These are phyloP conservation scores for Harringtonia lauricola DNA, from an alignment of 2,329 filamentous ascomycete genomes.

Conservation along the genomic window DNA sequence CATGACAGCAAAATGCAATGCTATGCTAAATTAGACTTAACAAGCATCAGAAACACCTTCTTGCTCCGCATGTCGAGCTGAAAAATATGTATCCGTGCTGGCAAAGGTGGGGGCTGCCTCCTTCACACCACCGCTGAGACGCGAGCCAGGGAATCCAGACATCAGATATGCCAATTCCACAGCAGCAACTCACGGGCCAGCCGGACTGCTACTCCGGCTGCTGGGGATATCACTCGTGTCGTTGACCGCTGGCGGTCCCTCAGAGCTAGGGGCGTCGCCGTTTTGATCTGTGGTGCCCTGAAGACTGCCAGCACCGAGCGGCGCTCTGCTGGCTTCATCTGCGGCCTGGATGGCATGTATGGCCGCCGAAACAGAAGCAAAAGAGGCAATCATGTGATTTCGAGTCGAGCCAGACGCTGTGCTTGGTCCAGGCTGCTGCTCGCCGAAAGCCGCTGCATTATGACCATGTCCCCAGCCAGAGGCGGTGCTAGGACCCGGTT, in stretches of 20 bases:
- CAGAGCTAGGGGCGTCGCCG: neutral
- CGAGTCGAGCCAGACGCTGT: neutral
- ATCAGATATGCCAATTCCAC: too few relatives aligned
- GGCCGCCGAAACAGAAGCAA: neutral
- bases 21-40: too few relatives aligned
- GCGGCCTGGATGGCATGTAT: neutral
- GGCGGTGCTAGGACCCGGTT: constrained; percentile 1
- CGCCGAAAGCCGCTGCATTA: neutral
- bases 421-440: constrained; percentile 1
- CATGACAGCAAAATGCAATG: too few relatives aligned
- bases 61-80: too few relatives aligned
- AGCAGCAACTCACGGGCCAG: neutral
- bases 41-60: too few relatives aligned
- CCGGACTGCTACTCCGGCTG: constrained; percentile 1
- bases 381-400: neutral
- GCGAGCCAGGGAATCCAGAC: too few relatives aligned
- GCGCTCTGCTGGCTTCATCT: neutral
- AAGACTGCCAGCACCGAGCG: neutral
- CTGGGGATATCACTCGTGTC: neutral
- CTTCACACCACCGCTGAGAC: too few relatives aligned
- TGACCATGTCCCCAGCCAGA: neutral
- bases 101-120: neutral
- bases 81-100: neutral
- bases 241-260: neutral
- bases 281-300: neutral